Evolutionary conservation across 164 flowering plant species (phyloP).

Genomic region (Cinnamomum chago): DNA sequence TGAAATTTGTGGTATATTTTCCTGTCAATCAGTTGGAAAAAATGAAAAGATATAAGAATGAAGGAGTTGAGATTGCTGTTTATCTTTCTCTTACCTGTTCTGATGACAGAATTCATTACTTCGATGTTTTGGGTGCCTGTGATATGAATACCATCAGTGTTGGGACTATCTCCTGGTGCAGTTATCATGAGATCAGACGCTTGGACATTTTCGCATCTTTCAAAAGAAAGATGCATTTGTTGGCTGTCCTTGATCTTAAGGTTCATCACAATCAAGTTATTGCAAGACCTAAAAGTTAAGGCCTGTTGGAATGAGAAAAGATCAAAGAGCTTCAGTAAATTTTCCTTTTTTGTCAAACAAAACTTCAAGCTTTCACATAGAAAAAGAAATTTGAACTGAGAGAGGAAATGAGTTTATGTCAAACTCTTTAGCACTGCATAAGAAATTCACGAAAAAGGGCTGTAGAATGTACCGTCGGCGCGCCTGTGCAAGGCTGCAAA

Average conservation of each 20-base stretch:
- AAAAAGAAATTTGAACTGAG: not conserved
- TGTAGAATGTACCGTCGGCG: constrained; percentile 68
- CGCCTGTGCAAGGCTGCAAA: constrained; percentile 76
- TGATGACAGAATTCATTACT: constrained; percentile 33
- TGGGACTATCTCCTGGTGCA: constrained; percentile 15
- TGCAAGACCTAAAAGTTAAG: constrained; percentile 54
- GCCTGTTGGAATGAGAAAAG: constrained; percentile 39
- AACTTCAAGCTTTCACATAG: not conserved
- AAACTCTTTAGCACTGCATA: too few relatives aligned
- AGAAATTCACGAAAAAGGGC: not conserved
- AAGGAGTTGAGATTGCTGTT: not conserved
- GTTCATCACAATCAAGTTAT: constrained; percentile 39
- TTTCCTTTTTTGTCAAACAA: not conserved
- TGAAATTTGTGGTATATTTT: not conserved
- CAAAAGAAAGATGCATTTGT: constrained; percentile 62
- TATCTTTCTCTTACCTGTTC: constrained; percentile 43
- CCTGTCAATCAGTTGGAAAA: not conserved
- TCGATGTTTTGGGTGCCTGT: constrained; percentile 38
- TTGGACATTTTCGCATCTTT: constrained; percentile 25
- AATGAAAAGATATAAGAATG: not conserved
- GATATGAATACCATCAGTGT: constrained; percentile 38
- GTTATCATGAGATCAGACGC: constrained; percentile 11
- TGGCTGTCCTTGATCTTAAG: constrained; percentile 54
- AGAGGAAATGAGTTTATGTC: not conserved
- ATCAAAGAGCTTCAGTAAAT: not conserved